A percentile compares a stretch with the other conserved stretches of the same genome.
Evolutionary conservation across 768 basidiomycete species (phyloP).

Genomic region (Amyloporia xantha): DNA sequence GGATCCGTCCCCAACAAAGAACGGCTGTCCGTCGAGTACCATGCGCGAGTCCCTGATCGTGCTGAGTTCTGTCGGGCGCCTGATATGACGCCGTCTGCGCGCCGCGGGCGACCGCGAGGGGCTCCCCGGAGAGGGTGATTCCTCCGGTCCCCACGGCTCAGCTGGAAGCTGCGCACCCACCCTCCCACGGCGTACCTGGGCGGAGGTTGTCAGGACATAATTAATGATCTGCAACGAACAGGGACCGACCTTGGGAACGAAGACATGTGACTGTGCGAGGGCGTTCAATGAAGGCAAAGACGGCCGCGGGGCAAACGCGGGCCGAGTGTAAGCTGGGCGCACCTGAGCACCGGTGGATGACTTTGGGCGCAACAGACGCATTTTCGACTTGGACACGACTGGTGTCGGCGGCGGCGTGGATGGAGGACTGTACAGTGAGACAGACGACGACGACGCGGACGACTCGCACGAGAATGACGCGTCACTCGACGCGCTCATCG

Average conservation of each 20-base stretch:
- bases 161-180: conserved; percentile 37
- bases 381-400: conserved; percentile 5
- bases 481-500: conserved; percentile 9
- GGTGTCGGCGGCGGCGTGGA: conserved; percentile 17
- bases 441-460: not conserved
- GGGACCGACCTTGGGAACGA: conserved; percentile 30
- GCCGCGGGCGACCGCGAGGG: conserved; percentile 9
- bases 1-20: not conserved
- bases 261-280: conserved; percentile 30
- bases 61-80: conserved; percentile 17
- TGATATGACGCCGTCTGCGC: conserved; percentile 10
- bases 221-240: not conserved
- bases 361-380: conserved; percentile 20
- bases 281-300: conserved; percentile 37
- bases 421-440: conserved; percentile 6
- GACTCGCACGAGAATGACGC: conserved; percentile 1
- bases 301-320: conserved; percentile 34
- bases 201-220: too few relatives aligned
- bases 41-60: conserved; percentile 20
- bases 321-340: conserved; percentile 36
- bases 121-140: conserved; percentile 4
- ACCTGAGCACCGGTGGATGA: conserved; percentile 29
- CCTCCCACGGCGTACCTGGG: conserved; percentile 35
- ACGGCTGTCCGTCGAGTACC: conserved; percentile 9
- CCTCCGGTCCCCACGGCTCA: conserved; percentile 34